Percentiles rank a stretch among this genome's conserved stretches.
Conservation (phyloP, 148 eudicot species). For the Chenopodium album region DNA sequence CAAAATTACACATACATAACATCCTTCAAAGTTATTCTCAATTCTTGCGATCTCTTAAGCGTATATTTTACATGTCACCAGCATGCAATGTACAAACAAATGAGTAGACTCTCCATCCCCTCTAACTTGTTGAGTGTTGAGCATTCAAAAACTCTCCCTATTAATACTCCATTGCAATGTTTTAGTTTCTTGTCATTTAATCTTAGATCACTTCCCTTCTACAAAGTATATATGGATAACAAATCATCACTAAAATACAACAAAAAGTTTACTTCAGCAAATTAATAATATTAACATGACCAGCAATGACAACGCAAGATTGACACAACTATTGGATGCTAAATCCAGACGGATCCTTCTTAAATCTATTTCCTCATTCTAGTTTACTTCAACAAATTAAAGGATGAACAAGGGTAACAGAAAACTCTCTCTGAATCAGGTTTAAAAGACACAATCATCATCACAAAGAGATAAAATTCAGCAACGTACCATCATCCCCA, state of each 20-base stretch:
- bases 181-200: not conserved
- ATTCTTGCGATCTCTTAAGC: not conserved
- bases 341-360: not conserved
- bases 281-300: too few species aligned
- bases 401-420: not conserved
- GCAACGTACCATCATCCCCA: conserved; percentile 82
- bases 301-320: not conserved
- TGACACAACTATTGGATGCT: not conserved
- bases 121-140: not conserved
- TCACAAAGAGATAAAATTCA: not conserved
- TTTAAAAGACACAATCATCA: not conserved
- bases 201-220: not conserved
- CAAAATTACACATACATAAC: not conserved
- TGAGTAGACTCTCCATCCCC: not conserved
- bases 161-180: not conserved
- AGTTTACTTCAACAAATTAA: not conserved
- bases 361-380: not conserved
- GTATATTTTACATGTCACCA: not conserved
- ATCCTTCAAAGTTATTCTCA: not conserved
- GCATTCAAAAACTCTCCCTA: not conserved
- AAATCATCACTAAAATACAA: not conserved
- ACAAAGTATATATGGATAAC: not conserved
- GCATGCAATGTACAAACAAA: not conserved
- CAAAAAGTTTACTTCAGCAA: not conserved
- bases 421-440: not conserved